phyloP scores from a whole-genome alignment of 2,329 filamentous ascomycete genomes.

The Rhinocladiella mackenziei region DNA sequence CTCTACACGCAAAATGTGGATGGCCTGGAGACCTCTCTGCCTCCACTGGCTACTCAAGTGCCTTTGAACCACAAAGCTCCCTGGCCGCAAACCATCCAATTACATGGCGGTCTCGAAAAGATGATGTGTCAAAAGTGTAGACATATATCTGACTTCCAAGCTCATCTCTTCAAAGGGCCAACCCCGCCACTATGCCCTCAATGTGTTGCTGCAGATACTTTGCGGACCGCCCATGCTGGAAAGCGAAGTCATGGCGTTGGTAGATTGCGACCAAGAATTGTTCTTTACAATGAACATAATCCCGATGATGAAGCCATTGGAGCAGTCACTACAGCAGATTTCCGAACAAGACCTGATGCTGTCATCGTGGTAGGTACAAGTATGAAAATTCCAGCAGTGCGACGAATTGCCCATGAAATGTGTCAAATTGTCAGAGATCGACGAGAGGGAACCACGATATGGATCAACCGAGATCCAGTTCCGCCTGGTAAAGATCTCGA shows the following conservation, averaged over 20 bases:
- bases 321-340: conserved; percentile 78
- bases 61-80: conserved; percentile 80
- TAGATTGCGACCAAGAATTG: conserved; percentile 82
- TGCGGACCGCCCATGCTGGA: conserved; percentile 70
- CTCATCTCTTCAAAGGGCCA: conserved; percentile 75
- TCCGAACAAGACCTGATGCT: conserved; percentile 81
- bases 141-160: conserved; percentile 69
- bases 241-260: conserved; percentile 94
- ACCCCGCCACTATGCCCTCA: conserved; percentile 73
- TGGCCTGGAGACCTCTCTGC: conserved; percentile 80
- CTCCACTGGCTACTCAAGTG: conserved; percentile 73
- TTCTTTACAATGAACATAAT: conserved; percentile 95
- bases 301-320: conserved; percentile 96
- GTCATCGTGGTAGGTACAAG: conserved; percentile 94
- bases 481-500: conserved; percentile 81
- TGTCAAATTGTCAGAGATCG: conserved; percentile 80
- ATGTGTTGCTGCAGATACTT: conserved; percentile 70
- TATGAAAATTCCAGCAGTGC: conserved; percentile 88
- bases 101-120: conserved; percentile 88
- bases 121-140: conserved; percentile 97
- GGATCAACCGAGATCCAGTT: conserved; percentile 87
- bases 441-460: conserved; percentile 80
- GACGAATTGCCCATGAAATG: conserved; percentile 84
- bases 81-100: conserved; percentile 89
- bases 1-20: conserved; percentile 98